Conservation (phyloP, 768 basidiomycete species). For the Termitomyces sp. region DNA sequence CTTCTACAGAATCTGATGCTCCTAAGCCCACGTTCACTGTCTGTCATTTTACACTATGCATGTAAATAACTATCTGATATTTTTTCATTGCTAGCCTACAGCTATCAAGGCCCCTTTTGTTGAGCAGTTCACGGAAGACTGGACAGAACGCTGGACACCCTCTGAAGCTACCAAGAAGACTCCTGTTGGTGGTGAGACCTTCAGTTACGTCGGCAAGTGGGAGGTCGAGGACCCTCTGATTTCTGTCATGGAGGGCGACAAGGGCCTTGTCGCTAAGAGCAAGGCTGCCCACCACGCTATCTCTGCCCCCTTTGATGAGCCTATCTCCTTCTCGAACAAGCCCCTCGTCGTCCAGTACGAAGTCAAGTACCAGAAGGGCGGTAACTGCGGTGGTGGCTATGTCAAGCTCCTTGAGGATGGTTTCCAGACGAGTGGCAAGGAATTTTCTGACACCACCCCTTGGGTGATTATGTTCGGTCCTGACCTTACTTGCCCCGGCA, state of each 20-base stretch:
- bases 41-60: constrained; percentile 18
- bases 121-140: constrained; percentile 94
- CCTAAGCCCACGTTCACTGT: constrained; percentile 70
- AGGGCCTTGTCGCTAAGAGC: constrained; percentile 91
- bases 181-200: constrained; percentile 90
- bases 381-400: constrained; percentile 99
- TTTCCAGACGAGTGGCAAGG: constrained; percentile 90
- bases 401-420: constrained; percentile 93
- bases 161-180: constrained; percentile 99
- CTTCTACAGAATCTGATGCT: constrained; percentile 45
- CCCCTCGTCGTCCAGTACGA: constrained; percentile 97
- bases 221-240: constrained; percentile 83
- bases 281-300: constrained; percentile 99
- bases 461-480: constrained; percentile 99
- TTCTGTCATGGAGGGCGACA: constrained; percentile 77
- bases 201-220: constrained; percentile 98
- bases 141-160: constrained; percentile 90
- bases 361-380: constrained; percentile 98
- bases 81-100: constrained; percentile 48
- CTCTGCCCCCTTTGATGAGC: constrained; percentile 78
- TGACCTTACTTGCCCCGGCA: constrained; percentile 89
- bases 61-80: constrained; percentile 12
- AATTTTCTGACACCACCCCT: constrained; percentile 90
- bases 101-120: constrained; percentile 83
- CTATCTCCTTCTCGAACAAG: constrained; percentile 77